These are phyloP conservation scores for Casaregolazyma suthepensis DNA, from an alignment of 1,139 yeast species.

Conservation along the genomic window DNA sequence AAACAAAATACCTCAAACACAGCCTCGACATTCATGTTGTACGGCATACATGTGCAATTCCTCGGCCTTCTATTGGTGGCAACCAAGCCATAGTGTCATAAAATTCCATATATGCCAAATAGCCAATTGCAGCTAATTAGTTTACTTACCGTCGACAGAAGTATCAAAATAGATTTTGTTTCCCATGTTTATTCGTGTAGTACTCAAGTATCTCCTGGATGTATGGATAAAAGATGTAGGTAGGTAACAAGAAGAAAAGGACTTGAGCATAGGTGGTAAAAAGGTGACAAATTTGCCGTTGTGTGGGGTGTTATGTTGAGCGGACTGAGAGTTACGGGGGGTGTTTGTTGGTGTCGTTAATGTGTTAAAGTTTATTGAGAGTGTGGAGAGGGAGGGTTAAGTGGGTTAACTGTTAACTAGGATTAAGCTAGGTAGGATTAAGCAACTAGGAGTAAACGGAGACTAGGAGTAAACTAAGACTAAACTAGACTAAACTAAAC, in stretches of 20 bases:
- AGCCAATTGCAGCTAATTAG: background rate
- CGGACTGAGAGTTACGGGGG: background rate
- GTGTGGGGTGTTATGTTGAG: background rate
- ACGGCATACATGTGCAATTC: background rate
- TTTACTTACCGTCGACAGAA: conserved; percentile 52
- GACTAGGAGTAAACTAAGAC: too few relatives aligned
- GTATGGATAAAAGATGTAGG: background rate
- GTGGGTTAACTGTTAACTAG: too few relatives aligned
- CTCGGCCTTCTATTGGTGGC: background rate
- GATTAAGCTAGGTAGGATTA: too few relatives aligned
- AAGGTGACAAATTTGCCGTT: background rate
- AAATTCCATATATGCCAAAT: background rate
- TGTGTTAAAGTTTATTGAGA: too few relatives aligned
- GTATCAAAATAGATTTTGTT: conserved; percentile 70
- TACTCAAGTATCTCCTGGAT: conserved; percentile 1
- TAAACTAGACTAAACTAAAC: too few relatives aligned
- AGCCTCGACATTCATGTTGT: background rate
- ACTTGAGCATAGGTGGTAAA: background rate
- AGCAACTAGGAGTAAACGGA: too few relatives aligned
- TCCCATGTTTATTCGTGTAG: conserved; percentile 27
- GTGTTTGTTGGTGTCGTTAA: background rate
- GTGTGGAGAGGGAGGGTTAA: too few relatives aligned
- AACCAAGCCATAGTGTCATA: background rate
- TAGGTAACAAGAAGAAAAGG: background rate
- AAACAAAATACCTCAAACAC: background rate